Evolutionary conservation across 108 stramenopile species (phyloP).

Genomic region (Mayamaea pseudoterrestris): DNA sequence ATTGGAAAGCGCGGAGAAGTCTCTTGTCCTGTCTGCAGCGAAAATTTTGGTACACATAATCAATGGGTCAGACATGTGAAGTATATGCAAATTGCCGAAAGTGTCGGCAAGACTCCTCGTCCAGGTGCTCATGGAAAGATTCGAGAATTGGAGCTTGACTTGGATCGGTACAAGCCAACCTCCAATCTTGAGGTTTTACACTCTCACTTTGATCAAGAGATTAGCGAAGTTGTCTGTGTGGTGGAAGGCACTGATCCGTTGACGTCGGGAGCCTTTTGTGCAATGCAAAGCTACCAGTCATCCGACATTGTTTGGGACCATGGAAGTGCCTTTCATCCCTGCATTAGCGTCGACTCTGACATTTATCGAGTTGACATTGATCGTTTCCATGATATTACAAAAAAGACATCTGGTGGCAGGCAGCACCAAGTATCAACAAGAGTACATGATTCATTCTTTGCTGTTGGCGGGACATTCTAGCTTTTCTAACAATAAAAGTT

Average conservation of each 20-base stretch:
- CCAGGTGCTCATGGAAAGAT: too few relatives aligned
- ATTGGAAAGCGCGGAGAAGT: constrained; percentile 34
- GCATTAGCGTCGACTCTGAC: not conserved
- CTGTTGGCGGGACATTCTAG: too few relatives aligned
- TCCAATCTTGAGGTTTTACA: constrained; percentile 22
- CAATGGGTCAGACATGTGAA: constrained; percentile 32
- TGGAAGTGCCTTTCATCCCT: not conserved
- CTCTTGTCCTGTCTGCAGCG: constrained; percentile 55
- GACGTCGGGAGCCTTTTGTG: constrained; percentile 51
- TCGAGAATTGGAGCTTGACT: too few relatives aligned
- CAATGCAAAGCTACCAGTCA: constrained; percentile 56
- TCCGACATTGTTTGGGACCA: constrained; percentile 59
- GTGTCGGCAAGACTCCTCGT: too few relatives aligned
- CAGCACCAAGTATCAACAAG: too few relatives aligned
- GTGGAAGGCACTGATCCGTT: constrained; percentile 60
- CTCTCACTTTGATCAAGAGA: constrained; percentile 16
- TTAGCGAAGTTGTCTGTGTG: constrained; percentile 48
- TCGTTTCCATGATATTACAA: constrained; percentile 6
- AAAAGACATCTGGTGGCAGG: too few relatives aligned
- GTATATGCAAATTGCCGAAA: constrained; percentile 35
- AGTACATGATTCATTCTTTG: too few relatives aligned
- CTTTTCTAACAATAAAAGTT: too few relatives aligned
- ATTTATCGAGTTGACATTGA: constrained; percentile 2
- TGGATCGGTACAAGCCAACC: too few relatives aligned
- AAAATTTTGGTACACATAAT: constrained; percentile 38